Base-by-base conservation (phyloP, 306 rosid genomes). In the Glycine latifolia region DNA sequence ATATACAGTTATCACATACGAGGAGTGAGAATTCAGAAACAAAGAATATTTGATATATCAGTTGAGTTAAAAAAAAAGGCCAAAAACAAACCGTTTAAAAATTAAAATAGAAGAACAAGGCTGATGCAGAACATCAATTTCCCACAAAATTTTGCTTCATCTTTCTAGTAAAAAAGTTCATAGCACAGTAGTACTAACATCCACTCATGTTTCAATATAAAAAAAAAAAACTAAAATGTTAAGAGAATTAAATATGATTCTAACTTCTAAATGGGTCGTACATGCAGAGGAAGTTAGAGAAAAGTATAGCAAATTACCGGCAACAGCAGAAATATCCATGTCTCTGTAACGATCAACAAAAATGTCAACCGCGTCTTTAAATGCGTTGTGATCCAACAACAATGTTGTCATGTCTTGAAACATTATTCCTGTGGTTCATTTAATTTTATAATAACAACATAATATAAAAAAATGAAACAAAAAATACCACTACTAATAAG, bases 351-450 rank as follows among this genome's bases (percentile, higher is more conserved):
- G 74, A 47, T 69, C 56, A 69, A 47, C 56, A 16, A 69, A 69
- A 69, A 69, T 69, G 56, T 69, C 74, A 16, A 69, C 74, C 2
- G 74, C 8, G 56, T 17, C 39, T 47, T 17, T 47, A 20, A 69
- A 47, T 41, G 55, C 56, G 10, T 69, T 69, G 41, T 47, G 74
- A 46, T 69, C 74, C 74, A 69, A 47, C 74, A 69, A 69, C 74
- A 69, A 69, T 69, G 74, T 69, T 69, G 74, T 69, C 47, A 69
- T 69, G 35, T 69, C 74, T 69, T 69, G 74, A 69, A 69, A 69
- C 74, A 69, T 69, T 69, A 69, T 69, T 10, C 74, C 74, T 69
- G 73, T 16, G 41, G 56, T 44, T 16, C 56, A 69, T 47, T 17
- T 10, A 46, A 47, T 46, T 44, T 46, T 44, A 68, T 12, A 60